Conservation (phyloP, 1,284 basidiomycete genomes). For the Cystobasidiaceae sp. region DNA sequence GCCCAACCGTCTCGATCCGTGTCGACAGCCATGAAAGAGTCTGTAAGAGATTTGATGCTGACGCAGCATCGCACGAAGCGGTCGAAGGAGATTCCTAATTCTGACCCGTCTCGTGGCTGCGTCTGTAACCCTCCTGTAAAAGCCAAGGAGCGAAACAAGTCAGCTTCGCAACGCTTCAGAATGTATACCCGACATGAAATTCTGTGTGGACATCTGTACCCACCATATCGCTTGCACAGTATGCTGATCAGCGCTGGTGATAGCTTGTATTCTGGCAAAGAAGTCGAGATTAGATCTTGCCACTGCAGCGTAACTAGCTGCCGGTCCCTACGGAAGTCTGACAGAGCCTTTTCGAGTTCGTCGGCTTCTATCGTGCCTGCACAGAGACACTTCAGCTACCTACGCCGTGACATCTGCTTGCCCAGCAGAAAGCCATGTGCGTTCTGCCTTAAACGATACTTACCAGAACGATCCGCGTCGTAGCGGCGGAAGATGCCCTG, state of each 20-base stretch:
- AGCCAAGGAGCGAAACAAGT: too few species aligned
- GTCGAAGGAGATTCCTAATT: conserved; percentile 34
- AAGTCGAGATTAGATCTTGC: neutral
- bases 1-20: conserved; percentile 23
- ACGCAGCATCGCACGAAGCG: conserved; percentile 38
- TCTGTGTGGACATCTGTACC: too few species aligned
- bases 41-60: conserved; percentile 15
- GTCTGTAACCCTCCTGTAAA: too few species aligned
- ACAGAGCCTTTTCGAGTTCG: conserved; percentile 34
- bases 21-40: conserved; percentile 23
- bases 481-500: conserved; percentile 37
- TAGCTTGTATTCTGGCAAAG: conserved; percentile 33
- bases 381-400: too few species aligned
- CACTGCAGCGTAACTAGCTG: neutral
- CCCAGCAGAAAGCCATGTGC: neutral
- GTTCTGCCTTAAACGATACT: neutral
- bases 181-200: too few species aligned
- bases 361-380: conserved; percentile 34
- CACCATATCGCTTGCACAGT: conserved; percentile 37
- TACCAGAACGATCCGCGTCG: conserved; percentile 34
- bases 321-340: conserved; percentile 31
- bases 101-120: neutral
- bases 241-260: conserved; percentile 33
- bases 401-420: too few species aligned
- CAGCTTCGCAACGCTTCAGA: too few species aligned